Conservation (phyloP, 306 rosid genomes). For the Sechiopsis laciniata region DNA sequence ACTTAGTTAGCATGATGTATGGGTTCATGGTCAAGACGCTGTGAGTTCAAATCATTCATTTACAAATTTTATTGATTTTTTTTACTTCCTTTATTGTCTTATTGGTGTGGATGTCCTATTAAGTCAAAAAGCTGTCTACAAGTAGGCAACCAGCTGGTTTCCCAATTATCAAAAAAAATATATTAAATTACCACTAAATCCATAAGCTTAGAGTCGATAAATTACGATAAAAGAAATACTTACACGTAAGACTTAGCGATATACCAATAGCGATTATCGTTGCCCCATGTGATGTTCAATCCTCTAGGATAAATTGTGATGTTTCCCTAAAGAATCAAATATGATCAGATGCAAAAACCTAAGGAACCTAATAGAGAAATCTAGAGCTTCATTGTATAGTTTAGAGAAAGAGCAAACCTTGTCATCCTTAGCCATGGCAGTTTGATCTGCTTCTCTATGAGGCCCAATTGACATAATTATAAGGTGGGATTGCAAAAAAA, state of each 20-base stretch:
- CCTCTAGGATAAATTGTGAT: background rate
- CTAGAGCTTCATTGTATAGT: too few relatives aligned
- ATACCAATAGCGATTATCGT: slow-evolving; percentile 16
- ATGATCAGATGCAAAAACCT: background rate
- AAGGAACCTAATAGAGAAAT: background rate
- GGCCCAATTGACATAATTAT: background rate
- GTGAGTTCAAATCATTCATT: too few relatives aligned
- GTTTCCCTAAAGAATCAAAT: background rate
- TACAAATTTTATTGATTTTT: too few relatives aligned
- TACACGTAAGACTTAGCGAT: background rate
- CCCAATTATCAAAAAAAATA: too few relatives aligned
- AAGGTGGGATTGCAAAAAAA: background rate
- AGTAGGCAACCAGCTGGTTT: too few relatives aligned
- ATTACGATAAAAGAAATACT: too few relatives aligned
- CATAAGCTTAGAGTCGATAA: background rate
- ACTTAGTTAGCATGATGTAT: too few relatives aligned
- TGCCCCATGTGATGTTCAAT: slow-evolving; percentile 14
- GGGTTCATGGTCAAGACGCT: too few relatives aligned
- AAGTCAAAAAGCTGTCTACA: too few relatives aligned
- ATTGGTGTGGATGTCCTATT: too few relatives aligned
- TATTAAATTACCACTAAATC: too few relatives aligned
- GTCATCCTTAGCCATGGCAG: background rate
- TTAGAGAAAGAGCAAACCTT: background rate
- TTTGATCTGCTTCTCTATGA: background rate
- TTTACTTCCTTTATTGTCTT: too few relatives aligned